Percentiles rank a stretch among this genome's conserved stretches.
These are phyloP conservation scores for Neonectria punicea DNA, from an alignment of 2,329 filamentous ascomycete genomes.

Conservation along the genomic window DNA sequence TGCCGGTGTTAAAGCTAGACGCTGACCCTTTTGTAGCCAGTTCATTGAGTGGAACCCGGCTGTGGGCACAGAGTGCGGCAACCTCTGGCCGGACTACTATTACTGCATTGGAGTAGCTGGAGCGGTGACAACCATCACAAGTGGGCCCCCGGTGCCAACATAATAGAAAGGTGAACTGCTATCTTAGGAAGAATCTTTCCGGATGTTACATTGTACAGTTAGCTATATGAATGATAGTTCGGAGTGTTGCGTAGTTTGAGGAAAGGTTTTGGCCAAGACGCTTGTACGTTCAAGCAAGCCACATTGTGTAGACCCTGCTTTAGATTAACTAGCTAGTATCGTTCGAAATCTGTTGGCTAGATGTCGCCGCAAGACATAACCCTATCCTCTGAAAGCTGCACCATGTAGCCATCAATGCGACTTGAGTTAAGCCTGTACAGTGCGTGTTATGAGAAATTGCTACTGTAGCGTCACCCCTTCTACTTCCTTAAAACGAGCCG, in stretches of 20 bases:
- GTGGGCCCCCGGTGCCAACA: too few relatives aligned
- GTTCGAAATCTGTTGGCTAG: too few relatives aligned
- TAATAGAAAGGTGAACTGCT: too few relatives aligned
- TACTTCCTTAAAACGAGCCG: neutral
- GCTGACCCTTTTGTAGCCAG: neutral
- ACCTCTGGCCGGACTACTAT: slow-evolving; percentile 7
- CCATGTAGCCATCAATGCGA: too few relatives aligned
- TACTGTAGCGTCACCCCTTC: neutral
- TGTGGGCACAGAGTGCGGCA: neutral
- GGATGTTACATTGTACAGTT: neutral
- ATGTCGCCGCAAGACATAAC: too few relatives aligned
- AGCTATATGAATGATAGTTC: neutral
- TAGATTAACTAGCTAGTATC: too few relatives aligned
- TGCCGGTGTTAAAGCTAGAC: neutral
- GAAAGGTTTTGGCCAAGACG: too few relatives aligned
- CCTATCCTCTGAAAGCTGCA: neutral
- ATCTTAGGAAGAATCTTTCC: too few relatives aligned
- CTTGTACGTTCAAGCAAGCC: too few relatives aligned
- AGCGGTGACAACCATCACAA: neutral
- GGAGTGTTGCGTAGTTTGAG: too few relatives aligned
- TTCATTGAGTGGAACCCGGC: slow-evolving; percentile 35
- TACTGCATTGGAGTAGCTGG: neutral
- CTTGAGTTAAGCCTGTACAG: neutral
- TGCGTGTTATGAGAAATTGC: neutral
- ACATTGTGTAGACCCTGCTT: too few relatives aligned